Percentiles rank a stretch among this genome's conserved stretches.
phyloP scores from a whole-genome alignment of 108 stramenopile species.

The Cyclostephanos invisitatus region DNA sequence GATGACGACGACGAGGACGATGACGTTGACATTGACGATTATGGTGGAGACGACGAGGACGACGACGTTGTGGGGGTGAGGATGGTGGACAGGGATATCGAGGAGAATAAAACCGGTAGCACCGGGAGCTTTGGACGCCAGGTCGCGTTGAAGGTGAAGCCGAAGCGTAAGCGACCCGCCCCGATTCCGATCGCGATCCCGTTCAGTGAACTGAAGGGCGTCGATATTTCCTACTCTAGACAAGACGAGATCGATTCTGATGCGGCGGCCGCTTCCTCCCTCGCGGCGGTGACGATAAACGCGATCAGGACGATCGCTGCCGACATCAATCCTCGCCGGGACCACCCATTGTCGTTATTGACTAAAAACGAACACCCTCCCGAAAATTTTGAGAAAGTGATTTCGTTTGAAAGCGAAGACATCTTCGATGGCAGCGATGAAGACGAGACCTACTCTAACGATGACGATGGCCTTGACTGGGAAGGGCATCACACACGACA shows the following conservation, averaged over 20 bases:
- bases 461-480: neutral
- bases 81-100: neutral
- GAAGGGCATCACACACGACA: conserved; percentile 5
- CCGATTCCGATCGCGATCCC: neutral
- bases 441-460: neutral
- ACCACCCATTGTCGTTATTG: neutral
- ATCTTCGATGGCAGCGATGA: neutral
- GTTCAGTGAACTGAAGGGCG: neutral
- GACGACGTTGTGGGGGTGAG: neutral
- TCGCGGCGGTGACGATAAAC: neutral
- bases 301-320: neutral
- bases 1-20: conserved; percentile 1
- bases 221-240: neutral
- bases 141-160: neutral
- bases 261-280: neutral
- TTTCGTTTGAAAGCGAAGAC: neutral
- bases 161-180: neutral
- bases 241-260: neutral
- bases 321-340: neutral
- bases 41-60: neutral
- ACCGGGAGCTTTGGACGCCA: neutral
- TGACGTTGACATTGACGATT: neutral
- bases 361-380: neutral
- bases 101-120: neutral
- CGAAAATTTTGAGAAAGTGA: neutral